Evolutionary conservation across 306 rosid species (phyloP), one percentile per base, ranked within the genome.

Genomic region (Gillenia trifoliata): DNA sequence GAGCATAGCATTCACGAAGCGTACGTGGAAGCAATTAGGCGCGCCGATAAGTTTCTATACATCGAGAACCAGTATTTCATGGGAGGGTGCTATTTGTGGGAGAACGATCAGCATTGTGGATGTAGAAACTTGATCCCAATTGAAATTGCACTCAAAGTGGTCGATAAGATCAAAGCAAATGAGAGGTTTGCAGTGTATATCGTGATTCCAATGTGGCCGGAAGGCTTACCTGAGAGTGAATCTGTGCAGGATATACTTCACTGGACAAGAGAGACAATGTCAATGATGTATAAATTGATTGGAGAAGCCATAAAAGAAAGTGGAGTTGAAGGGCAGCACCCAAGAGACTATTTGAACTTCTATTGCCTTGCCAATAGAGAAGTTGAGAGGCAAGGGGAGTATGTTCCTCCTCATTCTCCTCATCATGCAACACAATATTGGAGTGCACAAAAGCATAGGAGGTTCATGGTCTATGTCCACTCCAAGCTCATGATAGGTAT

Each of bases 121-220:
- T 90, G 99, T 78, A 67, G 73, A 57, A 94, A 94, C 83, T 78
- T 92, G 86, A 92, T 94, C 68, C 96, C 99, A 0, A 72, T 92
- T 50, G 99, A 94, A 85, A 92, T 94, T 70, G 95, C 96, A 47
- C 93, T 94, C 16, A 94, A 92, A 70, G 89, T 94, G 69, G 91
- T 79, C 4, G 80, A 72, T 29, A 92, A 94, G 88, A 94, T 94
- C 23, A 94, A 78, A 69, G 91, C 90, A 68, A 86, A 82, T 79
- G 88, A 94, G 88, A 85, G 95, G 3, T 94, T 94, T 77, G 85
- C 92, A 41, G 99, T 83, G 77, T 94, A 94, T 31, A 79, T 94
- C 59, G 89, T 94, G 33, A 92, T 94, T 17, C 99, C 99, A 36
- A 92, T 94, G 99, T 94, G 99, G 97, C 99, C 99, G 12, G 97